These are phyloP conservation scores for Cordyceps cicadae DNA, from an alignment of 2,329 filamentous ascomycete genomes.

Conservation along the genomic window DNA sequence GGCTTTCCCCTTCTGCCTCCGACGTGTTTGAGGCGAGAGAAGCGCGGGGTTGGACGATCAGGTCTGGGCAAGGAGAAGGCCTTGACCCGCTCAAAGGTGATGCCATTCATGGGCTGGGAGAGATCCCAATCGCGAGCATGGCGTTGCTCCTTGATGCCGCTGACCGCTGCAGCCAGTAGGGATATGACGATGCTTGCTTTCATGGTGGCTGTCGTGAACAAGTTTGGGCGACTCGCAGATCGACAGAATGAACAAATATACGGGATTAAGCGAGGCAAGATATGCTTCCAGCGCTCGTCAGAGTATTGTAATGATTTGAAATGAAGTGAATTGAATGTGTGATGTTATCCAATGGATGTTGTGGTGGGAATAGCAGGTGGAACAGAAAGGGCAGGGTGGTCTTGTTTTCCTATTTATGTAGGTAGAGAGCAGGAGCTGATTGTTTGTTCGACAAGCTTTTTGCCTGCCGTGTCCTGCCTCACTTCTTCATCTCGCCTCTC, in stretches of 20 bases:
- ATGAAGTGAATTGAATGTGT: conserved; percentile 8
- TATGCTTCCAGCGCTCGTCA: conserved; percentile 1
- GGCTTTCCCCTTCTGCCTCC: conserved; percentile 17
- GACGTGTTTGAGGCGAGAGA: conserved; percentile 28
- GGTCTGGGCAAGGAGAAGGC: conserved; percentile 19
- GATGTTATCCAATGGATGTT: background rate
- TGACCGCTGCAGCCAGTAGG: background rate
- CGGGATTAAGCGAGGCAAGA: conserved; percentile 3
- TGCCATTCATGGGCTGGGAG: conserved; percentile 28
- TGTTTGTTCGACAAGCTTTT: background rate
- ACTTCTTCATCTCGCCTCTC: too few relatives aligned
- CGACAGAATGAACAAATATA: conserved; percentile 2
- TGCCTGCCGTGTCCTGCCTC: background rate
- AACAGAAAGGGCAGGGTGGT: too few relatives aligned
- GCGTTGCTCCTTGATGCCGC: conserved; percentile 6
- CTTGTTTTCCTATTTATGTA: conserved; percentile 1
- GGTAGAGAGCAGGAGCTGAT: background rate
- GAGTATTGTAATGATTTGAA: conserved; percentile 6
- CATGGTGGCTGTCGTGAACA: background rate
- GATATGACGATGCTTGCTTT: conserved; percentile 5
- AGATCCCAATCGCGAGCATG: conserved; percentile 23
- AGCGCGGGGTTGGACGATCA: conserved; percentile 23
- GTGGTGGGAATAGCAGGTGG: background rate
- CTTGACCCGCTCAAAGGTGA: conserved; percentile 29
- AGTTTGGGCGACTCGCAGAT: background rate